A percentile compares a stretch with the other conserved stretches of the same genome.
phyloP scores from a whole-genome alignment of 1,139 yeast species.

The Taiozyma sp. region DNA sequence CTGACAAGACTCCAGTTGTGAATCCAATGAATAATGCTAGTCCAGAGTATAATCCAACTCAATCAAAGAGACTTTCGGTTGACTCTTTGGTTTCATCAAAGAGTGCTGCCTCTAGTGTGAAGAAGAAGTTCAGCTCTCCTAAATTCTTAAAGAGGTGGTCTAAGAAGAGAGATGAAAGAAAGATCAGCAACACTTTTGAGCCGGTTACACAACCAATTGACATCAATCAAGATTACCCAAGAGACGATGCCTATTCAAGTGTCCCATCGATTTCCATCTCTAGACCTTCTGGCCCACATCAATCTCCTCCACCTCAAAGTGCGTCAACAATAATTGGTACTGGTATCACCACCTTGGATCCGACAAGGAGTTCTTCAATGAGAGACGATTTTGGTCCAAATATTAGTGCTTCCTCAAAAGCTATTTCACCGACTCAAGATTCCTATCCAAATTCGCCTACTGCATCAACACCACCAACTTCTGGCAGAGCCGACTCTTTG shows the following conservation, averaged over 20 bases:
- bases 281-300: not conserved
- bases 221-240: not conserved
- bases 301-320: not conserved
- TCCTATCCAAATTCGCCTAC: not conserved
- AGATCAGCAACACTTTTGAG: constrained; percentile 11
- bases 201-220: constrained; percentile 12
- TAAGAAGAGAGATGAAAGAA: constrained; percentile 15
- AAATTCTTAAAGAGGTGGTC: constrained; percentile 20
- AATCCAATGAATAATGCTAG: not conserved
- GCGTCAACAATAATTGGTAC: not conserved
- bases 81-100: not conserved
- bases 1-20: not conserved
- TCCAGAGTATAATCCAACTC: not conserved
- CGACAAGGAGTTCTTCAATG: not conserved
- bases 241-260: not conserved
- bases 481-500: not conserved
- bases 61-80: not conserved
- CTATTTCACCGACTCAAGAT: not conserved
- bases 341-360: not conserved
- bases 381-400: not conserved
- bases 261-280: not conserved
- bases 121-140: constrained; percentile 12
- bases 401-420: not conserved
- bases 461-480: not conserved
- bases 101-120: constrained; percentile 2